Conservation (phyloP, 2,329 filamentous ascomycete genomes). For the Albophoma yamanashiensis region DNA sequence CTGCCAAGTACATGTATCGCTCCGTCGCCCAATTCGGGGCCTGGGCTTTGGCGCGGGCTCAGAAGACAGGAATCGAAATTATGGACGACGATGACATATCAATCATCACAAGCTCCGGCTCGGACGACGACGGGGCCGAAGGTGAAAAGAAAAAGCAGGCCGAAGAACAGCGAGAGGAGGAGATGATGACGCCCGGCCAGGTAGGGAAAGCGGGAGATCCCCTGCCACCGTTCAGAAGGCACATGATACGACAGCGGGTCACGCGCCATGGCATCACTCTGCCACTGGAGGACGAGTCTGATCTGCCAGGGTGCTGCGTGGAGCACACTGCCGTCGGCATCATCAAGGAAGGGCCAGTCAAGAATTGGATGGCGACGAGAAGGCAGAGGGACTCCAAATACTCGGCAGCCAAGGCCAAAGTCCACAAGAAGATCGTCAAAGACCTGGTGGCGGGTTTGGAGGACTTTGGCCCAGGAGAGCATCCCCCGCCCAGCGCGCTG, state of each 20-base stretch:
- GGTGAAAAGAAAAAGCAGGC: constrained; percentile 12
- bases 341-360: constrained; percentile 68
- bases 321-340: constrained; percentile 58
- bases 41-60: constrained; percentile 78
- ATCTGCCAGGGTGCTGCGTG: constrained; percentile 56
- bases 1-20: constrained; percentile 92
- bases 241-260: constrained; percentile 89
- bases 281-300: constrained; percentile 50
- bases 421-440: constrained; percentile 63
- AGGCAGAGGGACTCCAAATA: constrained; percentile 64
- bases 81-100: constrained; percentile 69
- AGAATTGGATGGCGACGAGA: constrained; percentile 74
- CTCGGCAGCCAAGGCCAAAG: constrained; percentile 53
- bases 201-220: constrained; percentile 83
- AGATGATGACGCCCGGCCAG: constrained; percentile 17
- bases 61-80: constrained; percentile 71
- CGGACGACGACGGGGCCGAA: constrained; percentile 17
- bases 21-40: constrained; percentile 88
- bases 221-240: constrained; percentile 64
- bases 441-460: constrained; percentile 65
- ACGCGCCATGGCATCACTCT: constrained; percentile 67
- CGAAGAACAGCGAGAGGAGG: constrained; percentile 6
- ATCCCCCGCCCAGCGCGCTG: constrained; percentile 73
- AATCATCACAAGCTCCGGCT: constrained; percentile 53
- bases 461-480: constrained; percentile 59